These are phyloP conservation scores for Deuterostichococcus epilithicus DNA, from an alignment of 139 green algal genomes.

Conservation along the genomic window DNA sequence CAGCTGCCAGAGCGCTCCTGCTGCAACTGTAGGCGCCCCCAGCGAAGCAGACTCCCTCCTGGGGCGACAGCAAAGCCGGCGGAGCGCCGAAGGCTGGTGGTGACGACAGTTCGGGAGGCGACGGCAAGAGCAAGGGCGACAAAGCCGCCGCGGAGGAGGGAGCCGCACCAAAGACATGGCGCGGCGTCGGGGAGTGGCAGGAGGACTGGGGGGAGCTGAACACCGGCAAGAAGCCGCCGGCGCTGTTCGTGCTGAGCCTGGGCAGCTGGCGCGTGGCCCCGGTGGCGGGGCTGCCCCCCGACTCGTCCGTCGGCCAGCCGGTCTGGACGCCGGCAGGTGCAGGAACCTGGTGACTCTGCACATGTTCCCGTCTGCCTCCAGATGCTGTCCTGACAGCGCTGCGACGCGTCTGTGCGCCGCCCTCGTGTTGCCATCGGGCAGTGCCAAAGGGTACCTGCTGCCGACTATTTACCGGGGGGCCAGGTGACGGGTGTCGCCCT, in stretches of 20 bases:
- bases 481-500: background rate
- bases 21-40: conserved; percentile 24
- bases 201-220: conserved; percentile 91
- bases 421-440: too few relatives aligned
- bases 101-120: background rate
- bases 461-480: too few relatives aligned
- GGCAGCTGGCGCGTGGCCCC: conserved; percentile 17
- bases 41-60: conserved; percentile 39
- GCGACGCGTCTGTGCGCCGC: too few relatives aligned
- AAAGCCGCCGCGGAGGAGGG: conserved; percentile 23
- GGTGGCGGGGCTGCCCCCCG: conserved; percentile 32
- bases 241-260: conserved; percentile 64
- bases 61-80: conserved; percentile 14
- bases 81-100: background rate
- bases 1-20: too few relatives aligned
- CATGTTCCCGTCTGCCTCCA: background rate
- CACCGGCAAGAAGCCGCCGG: conserved; percentile 60
- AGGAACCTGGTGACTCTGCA: background rate
- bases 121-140: conserved; percentile 6
- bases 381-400: background rate
- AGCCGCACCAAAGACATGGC: conserved; percentile 56
- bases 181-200: conserved; percentile 49
- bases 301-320: conserved; percentile 62
- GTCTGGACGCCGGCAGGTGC: conserved; percentile 56
- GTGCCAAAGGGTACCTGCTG: too few relatives aligned